A percentile compares a stretch with the other conserved stretches of the same genome.
These are phyloP conservation scores for Drechslerella coelobrocha DNA, from an alignment of 2,329 filamentous ascomycete species.

Conservation along the genomic window DNA sequence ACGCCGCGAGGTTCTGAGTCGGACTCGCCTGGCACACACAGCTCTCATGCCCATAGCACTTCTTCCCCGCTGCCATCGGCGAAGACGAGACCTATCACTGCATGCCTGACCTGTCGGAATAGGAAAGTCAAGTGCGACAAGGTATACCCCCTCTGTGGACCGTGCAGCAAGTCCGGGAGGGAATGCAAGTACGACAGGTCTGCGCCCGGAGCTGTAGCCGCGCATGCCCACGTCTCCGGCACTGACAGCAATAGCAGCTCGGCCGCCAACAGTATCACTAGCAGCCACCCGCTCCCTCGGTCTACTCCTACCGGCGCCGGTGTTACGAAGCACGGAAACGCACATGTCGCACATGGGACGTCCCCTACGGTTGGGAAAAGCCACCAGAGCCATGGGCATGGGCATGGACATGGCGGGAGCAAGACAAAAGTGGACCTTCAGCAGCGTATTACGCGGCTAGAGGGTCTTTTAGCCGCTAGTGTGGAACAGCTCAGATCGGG, in stretches of 20 bases:
- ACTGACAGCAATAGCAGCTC: conserved; percentile 16
- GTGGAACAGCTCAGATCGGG: conserved; percentile 48
- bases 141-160: conserved; percentile 48
- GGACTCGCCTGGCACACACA: conserved; percentile 44
- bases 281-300: conserved; percentile 35
- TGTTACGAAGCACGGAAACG: conserved; percentile 48
- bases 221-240: conserved; percentile 11
- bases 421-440: conserved; percentile 49
- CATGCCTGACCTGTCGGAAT: conserved; percentile 50
- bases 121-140: conserved; percentile 51
- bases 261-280: conserved; percentile 39
- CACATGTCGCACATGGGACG: conserved; percentile 36
- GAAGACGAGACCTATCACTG: conserved; percentile 47
- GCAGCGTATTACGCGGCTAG: conserved; percentile 46
- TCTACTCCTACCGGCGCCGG: conserved; percentile 29
- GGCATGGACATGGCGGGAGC: conserved; percentile 20
- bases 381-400: conserved; percentile 36
- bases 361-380: conserved; percentile 27
- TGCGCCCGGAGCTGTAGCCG: conserved; percentile 42
- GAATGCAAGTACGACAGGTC: conserved; percentile 51
- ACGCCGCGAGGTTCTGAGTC: conserved; percentile 43
- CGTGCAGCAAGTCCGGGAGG: conserved; percentile 47
- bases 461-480: conserved; percentile 46
- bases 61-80: conserved; percentile 22
- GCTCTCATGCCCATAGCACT: conserved; percentile 24